Conservation (phyloP, 768 basidiomycete genomes). For the Rhizopogon vinicolor region DNA sequence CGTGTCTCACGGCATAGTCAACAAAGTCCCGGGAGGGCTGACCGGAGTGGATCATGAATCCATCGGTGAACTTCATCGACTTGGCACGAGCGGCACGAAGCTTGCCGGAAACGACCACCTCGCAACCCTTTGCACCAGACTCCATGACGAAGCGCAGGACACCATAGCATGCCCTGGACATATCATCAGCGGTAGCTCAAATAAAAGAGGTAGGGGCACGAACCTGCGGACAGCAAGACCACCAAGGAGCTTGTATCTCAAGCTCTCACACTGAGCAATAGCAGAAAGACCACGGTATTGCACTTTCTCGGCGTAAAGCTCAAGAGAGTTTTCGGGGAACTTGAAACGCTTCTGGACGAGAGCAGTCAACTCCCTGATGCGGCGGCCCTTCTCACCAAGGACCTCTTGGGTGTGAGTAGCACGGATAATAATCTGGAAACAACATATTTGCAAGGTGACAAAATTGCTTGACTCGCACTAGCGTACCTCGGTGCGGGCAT, state of each 20-base stretch:
- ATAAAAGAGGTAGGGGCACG: not conserved
- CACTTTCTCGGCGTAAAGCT: constrained; percentile 99
- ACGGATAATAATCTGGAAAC: constrained; percentile 89
- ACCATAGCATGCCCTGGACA: constrained; percentile 89
- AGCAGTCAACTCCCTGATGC: constrained; percentile 96
- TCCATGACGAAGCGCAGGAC: constrained; percentile 99
- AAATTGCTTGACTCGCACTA: not conserved
- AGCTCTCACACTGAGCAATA: constrained; percentile 96
- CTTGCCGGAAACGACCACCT: constrained; percentile 99
- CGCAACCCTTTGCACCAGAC: constrained; percentile 98
- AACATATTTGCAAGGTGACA: not conserved
- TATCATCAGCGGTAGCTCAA: not conserved
- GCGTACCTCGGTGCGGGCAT: constrained; percentile 92
- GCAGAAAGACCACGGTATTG: constrained; percentile 97
- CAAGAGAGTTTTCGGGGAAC: constrained; percentile 98
- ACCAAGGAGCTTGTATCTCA: constrained; percentile 98
- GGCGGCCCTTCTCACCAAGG: constrained; percentile 97
- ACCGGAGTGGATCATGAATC: constrained; percentile 99
- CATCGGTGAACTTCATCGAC: constrained; percentile 99
- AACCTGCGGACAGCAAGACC: constrained; percentile 96
- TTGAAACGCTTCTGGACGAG: constrained; percentile 99
- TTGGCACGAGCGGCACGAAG: constrained; percentile 99
- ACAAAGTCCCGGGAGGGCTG: constrained; percentile 97
- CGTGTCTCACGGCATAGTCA: constrained; percentile 96
- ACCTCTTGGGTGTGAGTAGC: constrained; percentile 99